These are phyloP conservation scores for Melampsora americana DNA, from an alignment of 1,284 basidiomycete species.

Conservation along the genomic window DNA sequence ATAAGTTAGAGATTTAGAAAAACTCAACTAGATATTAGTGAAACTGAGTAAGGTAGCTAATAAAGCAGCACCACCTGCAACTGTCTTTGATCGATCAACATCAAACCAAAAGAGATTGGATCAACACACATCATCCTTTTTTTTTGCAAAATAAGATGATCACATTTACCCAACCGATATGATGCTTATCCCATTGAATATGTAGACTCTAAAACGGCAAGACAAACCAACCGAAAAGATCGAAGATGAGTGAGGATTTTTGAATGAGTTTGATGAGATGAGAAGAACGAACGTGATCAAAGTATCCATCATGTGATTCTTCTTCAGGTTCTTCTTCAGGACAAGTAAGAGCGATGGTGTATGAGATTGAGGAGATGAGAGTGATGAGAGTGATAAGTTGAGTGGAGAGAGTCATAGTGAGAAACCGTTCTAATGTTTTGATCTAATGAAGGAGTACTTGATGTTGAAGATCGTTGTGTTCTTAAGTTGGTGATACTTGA, in stretches of 20 bases:
- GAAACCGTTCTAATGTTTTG: no score
- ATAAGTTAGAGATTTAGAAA: no score
- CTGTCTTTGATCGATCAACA: background rate
- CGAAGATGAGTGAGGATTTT: no score
- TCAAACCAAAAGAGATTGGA: background rate
- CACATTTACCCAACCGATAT: conserved; percentile 29
- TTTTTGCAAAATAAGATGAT: background rate
- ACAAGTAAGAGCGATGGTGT: background rate
- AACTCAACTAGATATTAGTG: conserved; percentile 20
- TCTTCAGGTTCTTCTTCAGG: conserved; percentile 12
- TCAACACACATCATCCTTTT: background rate
- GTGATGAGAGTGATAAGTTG: background rate
- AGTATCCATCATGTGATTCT: conserved; percentile 4
- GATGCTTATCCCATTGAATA: conserved; percentile 24
- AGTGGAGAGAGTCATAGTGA: background rate
- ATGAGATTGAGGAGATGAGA: background rate
- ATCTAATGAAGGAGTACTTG: no score
- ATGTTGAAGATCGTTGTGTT: no score
- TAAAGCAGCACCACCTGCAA: conserved; percentile 24
- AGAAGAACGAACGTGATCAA: background rate
- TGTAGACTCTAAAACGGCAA: conserved; percentile 1
- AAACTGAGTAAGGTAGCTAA: conserved; percentile 14
- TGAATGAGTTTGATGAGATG: background rate
- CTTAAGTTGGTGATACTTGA: no score
- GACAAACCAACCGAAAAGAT: no score